A percentile compares a stretch with the other conserved stretches of the same genome.
These are phyloP conservation scores for Trichoderma asperelloides DNA, from an alignment of 495 filamentous ascomycete genomes.

Conservation along the genomic window DNA sequence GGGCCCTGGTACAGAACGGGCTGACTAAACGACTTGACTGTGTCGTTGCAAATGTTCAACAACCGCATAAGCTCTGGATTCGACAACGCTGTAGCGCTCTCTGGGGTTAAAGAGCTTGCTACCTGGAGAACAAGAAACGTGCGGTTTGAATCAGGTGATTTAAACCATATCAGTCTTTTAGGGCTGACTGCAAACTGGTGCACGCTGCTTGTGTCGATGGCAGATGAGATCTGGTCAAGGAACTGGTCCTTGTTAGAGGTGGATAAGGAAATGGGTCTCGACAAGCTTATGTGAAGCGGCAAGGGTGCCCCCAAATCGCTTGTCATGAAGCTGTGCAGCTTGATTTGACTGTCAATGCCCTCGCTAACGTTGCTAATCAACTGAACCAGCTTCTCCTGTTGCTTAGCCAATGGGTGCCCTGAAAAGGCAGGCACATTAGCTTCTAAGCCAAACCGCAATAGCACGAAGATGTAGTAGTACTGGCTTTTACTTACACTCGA, in stretches of 20 bases:
- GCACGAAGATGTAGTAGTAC: no score
- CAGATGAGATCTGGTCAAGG: conserved; percentile 32
- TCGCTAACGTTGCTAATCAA: conserved; percentile 38
- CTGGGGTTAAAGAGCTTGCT: neutral
- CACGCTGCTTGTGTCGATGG: conserved; percentile 19
- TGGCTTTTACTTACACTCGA: conserved; percentile 66
- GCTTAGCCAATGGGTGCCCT: conserved; percentile 61
- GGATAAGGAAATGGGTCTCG: conserved; percentile 58
- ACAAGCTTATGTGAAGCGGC: conserved; percentile 86
- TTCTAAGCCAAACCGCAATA: neutral
- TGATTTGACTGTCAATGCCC: conserved; percentile 12
- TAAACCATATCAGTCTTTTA: conserved; percentile 31
- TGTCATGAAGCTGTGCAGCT: conserved; percentile 54
- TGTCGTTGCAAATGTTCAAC: conserved; percentile 54
- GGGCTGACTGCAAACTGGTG: conserved; percentile 28
- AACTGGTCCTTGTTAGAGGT: conserved; percentile 59
- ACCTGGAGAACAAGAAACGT: conserved; percentile 80
- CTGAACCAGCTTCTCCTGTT: conserved; percentile 43
- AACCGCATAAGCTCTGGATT: conserved; percentile 54
- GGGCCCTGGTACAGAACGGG: conserved; percentile 56
- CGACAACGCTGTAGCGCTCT: conserved; percentile 15
- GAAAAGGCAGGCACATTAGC: conserved; percentile 13
- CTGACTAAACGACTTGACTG: conserved; percentile 52
- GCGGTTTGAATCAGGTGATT: conserved; percentile 54
- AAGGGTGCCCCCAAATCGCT: conserved; percentile 70